Evolutionary conservation across 2,329 filamentous ascomycete genomes (phyloP).

Genomic region (Scedosporium aurantiacum): DNA sequence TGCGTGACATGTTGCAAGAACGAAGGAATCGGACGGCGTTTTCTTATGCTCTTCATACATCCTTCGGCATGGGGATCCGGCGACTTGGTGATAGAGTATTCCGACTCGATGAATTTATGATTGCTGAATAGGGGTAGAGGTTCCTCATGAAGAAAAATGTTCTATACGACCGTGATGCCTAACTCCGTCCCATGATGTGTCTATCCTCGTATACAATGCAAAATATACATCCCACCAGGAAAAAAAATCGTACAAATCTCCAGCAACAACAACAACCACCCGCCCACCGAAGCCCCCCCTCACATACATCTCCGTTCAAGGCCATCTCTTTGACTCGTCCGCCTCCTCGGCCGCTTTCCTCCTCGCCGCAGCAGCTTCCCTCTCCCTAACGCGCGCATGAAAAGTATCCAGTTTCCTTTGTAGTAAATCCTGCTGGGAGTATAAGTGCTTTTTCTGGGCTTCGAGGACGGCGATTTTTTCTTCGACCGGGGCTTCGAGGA

Average conservation of each 20-base stretch:
- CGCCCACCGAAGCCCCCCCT: background rate
- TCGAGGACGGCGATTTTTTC: conserved; percentile 36
- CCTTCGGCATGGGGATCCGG: background rate
- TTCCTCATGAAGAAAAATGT: too few species aligned
- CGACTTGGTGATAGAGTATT: background rate
- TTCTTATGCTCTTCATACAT: background rate
- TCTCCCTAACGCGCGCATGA: conserved; percentile 25
- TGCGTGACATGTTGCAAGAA: background rate
- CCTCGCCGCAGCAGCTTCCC: conserved; percentile 18
- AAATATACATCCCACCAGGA: too few species aligned
- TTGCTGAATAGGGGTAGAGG: background rate
- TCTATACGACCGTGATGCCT: background rate
- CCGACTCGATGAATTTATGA: background rate
- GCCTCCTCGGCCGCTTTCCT: conserved; percentile 13
- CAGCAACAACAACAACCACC: background rate
- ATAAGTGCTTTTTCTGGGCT: conserved; percentile 26
- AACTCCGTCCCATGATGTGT: background rate
- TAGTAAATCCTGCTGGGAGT: conserved; percentile 26
- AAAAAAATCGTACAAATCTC: background rate
- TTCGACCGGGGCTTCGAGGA: conserved; percentile 26
- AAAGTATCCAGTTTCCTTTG: conserved; percentile 31
- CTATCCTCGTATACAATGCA: too few species aligned
- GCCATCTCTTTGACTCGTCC: background rate
- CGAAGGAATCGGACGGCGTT: background rate
- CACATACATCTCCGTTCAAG: background rate